Percentiles rank a stretch among this genome's conserved stretches.
Evolutionary conservation across 176 grass and related monocot genomes (phyloP).

Genomic region (Chrysopogon serrulatus): DNA sequence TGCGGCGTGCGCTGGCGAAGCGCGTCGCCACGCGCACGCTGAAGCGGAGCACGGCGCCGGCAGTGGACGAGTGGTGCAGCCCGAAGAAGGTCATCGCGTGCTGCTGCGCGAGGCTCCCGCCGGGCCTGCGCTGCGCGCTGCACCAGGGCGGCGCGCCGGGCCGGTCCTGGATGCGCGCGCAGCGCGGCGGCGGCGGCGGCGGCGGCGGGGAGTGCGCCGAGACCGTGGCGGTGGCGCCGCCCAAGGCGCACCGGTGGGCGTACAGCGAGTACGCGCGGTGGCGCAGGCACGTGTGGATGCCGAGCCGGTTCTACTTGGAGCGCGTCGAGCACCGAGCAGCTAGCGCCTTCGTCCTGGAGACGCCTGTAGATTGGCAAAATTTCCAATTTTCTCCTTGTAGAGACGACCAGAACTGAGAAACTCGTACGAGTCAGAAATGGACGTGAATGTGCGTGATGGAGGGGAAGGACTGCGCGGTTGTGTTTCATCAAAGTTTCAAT

Average conservation of each 20-base stretch:
- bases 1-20: constrained; percentile 12
- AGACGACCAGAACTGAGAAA: no score
- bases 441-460: no score
- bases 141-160: constrained; percentile 12
- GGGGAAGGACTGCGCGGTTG: no score
- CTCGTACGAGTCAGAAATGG: no score
- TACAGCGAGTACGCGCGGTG: constrained; percentile 28
- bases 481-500: no score
- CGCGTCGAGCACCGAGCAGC: neutral
- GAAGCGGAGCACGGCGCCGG: neutral
- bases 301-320: constrained; percentile 31
- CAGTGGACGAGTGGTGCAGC: neutral
- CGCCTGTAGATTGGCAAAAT: neutral
- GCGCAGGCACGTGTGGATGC: constrained; percentile 28
- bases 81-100: neutral
- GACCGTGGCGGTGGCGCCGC: neutral
- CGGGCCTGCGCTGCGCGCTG: constrained; percentile 8
- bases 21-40: constrained; percentile 5
- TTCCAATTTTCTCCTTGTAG: neutral
- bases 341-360: neutral
- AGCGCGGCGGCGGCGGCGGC: neutral
- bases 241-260: neutral
- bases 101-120: constrained; percentile 25
- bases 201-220: rapidly evolving
- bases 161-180: neutral